Conservation (phyloP, 176 grass and related monocot genomes). For the Rhynchospora tenuis region DNA sequence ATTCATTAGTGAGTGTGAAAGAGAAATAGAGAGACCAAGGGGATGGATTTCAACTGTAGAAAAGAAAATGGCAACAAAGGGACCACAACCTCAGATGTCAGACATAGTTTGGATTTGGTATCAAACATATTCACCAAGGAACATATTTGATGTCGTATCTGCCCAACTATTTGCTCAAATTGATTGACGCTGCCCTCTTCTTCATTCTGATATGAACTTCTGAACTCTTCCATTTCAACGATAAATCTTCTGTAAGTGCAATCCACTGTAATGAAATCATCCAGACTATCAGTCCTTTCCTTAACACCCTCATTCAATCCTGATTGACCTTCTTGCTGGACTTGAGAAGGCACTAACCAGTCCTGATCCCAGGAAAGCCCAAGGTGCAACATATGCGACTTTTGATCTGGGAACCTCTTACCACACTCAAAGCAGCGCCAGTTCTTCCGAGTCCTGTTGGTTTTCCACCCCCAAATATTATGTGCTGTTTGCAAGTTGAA, state of each 20-base stretch:
- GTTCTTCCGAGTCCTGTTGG: neutral
- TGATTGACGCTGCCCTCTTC: neutral
- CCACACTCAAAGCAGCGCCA: neutral
- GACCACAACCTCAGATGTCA: no score
- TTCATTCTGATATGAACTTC: neutral
- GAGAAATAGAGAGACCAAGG: neutral
- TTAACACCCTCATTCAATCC: neutral
- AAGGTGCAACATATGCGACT: neutral
- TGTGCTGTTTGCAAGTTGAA: neutral
- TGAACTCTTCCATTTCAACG: neutral
- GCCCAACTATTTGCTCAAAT: neutral
- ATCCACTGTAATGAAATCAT: neutral
- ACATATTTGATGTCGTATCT: neutral
- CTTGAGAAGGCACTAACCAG: neutral
- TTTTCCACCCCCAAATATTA: neutral
- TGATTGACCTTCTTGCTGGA: neutral
- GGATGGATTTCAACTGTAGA: no score
- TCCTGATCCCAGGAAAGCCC: neutral
- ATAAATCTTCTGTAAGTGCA: neutral
- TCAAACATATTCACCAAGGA: neutral
- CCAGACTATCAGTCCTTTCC: neutral
- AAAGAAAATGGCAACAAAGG: no score
- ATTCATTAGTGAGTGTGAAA: neutral
- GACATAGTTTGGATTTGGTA: no score
- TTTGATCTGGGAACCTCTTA: neutral